phyloP scores from a whole-genome alignment of 441 rosid species.

The Iberis amara region DNA sequence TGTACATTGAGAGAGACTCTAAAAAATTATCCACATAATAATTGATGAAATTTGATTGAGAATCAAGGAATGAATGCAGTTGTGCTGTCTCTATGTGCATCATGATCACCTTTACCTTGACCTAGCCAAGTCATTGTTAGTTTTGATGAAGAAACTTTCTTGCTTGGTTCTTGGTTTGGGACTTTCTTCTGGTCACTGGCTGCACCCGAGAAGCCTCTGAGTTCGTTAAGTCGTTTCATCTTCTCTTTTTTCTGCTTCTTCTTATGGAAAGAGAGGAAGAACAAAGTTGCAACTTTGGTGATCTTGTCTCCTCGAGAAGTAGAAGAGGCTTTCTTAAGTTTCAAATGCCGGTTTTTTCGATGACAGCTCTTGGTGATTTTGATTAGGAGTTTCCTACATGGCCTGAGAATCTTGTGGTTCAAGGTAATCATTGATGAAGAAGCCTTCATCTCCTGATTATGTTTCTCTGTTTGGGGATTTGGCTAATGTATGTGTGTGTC shows the following conservation, averaged over 20 bases:
- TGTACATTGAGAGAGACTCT: not conserved
- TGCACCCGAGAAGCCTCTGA: constrained; percentile 31
- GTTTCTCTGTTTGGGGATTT: not conserved
- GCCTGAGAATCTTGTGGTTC: constrained; percentile 31
- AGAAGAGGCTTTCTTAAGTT: constrained; percentile 35
- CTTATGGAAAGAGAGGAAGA: constrained; percentile 35
- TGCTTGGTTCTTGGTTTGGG: constrained; percentile 22
- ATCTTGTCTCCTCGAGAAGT: constrained; percentile 25
- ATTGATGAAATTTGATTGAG: not conserved
- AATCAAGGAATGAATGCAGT: constrained; percentile 29
- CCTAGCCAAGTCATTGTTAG: constrained; percentile 31
- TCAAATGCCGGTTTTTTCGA: constrained; percentile 28
- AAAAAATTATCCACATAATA: constrained; percentile 4
- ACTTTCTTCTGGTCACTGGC: constrained; percentile 28
- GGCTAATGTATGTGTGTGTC: not conserved
- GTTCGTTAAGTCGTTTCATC: constrained; percentile 34
- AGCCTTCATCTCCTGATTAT: constrained; percentile 13
- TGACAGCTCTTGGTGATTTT: constrained; percentile 29
- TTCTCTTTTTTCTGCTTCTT: constrained; percentile 35
- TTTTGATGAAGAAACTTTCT: constrained; percentile 26
- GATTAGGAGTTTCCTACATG: constrained; percentile 33
- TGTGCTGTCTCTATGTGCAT: constrained; percentile 29
- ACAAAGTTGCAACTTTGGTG: constrained; percentile 32
- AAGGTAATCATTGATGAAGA: constrained; percentile 27
- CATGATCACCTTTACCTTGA: constrained; percentile 28